These are phyloP conservation scores for Hirschioporus abietinus DNA, from an alignment of 768 basidiomycete species.

Conservation along the genomic window DNA sequence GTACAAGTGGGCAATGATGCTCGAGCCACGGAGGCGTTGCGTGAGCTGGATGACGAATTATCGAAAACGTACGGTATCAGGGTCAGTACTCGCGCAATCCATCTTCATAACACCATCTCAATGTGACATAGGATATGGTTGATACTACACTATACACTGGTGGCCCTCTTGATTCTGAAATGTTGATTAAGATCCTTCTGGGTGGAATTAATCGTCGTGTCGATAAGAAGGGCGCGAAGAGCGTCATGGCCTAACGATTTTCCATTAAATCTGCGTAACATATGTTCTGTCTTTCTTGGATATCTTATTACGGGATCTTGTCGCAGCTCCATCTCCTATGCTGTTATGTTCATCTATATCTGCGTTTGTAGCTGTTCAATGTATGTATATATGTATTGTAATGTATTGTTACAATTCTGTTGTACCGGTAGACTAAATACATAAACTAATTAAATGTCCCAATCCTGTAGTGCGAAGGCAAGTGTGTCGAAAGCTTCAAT, in stretches of 20 bases:
- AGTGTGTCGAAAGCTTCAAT: slow-evolving; percentile 64
- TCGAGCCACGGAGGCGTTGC: slow-evolving; percentile 37
- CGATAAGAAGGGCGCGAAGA: slow-evolving; percentile 27
- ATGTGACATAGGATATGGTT: slow-evolving; percentile 50
- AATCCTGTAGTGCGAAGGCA: slow-evolving; percentile 75
- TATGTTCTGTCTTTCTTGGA: not conserved
- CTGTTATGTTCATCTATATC: not conserved
- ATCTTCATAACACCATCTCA: not conserved
- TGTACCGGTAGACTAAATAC: not conserved
- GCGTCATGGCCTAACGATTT: not conserved
- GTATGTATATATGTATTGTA: slow-evolving; percentile 2
- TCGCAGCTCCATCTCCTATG: not conserved
- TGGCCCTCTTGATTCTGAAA: slow-evolving; percentile 36
- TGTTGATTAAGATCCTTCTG: slow-evolving; percentile 56
- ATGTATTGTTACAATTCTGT: slow-evolving; percentile 2
- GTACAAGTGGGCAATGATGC: slow-evolving; percentile 58
- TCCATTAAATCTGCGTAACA: not conserved
- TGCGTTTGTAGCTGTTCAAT: slow-evolving; percentile 5
- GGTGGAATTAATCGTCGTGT: slow-evolving; percentile 61
- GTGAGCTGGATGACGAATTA: slow-evolving; percentile 55
- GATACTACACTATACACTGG: slow-evolving; percentile 57
- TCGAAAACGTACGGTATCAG: slow-evolving; percentile 35
- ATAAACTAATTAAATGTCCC: slow-evolving; percentile 42
- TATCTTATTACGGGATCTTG: not conserved
- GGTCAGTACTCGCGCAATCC: slow-evolving; percentile 25